These are phyloP conservation scores for Aspergillus calidoustus DNA, from an alignment of 2,329 filamentous ascomycete genomes.

Conservation along the genomic window DNA sequence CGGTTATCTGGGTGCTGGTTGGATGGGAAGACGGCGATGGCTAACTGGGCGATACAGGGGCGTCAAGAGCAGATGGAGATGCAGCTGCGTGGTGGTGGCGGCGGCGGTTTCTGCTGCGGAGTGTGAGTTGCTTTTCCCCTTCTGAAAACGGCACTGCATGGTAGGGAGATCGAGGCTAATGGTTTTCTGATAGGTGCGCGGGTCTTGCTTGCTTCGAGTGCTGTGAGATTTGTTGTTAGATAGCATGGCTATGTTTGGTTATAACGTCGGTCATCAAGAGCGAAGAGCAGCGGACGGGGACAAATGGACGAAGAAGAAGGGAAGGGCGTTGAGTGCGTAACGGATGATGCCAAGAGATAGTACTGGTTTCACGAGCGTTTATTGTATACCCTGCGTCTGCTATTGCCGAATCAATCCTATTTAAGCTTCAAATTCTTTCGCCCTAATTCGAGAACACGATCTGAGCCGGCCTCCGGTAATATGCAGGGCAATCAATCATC, in stretches of 20 bases:
- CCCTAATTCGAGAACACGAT: background rate
- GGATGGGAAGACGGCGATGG: background rate
- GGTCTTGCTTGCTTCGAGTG: conserved; percentile 34
- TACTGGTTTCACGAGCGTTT: background rate
- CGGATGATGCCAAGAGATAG: background rate
- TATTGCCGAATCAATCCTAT: background rate
- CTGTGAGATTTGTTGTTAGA: conserved; percentile 35
- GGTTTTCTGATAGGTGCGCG: conserved; percentile 26
- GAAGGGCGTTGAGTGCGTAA: background rate
- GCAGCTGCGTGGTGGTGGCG: conserved; percentile 35
- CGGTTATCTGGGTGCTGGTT: background rate
- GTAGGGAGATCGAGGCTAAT: background rate
- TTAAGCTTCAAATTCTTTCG: background rate
- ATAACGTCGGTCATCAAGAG: background rate
- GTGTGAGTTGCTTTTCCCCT: conserved; percentile 26
- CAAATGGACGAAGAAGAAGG: background rate
- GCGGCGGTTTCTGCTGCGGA: conserved; percentile 36
- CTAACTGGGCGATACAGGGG: conserved; percentile 11
- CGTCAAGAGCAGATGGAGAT: conserved; percentile 27
- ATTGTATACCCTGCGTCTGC: background rate
- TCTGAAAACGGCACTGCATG: background rate
- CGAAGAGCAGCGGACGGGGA: background rate
- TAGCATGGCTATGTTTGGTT: background rate
- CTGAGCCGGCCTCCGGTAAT: too few relatives aligned
- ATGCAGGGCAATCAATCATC: background rate